A percentile compares a stretch with the other conserved stretches of the same genome.
These are phyloP conservation scores for Pulicaria dysenterica DNA, from an alignment of 129 eudicot species.

Conservation along the genomic window DNA sequence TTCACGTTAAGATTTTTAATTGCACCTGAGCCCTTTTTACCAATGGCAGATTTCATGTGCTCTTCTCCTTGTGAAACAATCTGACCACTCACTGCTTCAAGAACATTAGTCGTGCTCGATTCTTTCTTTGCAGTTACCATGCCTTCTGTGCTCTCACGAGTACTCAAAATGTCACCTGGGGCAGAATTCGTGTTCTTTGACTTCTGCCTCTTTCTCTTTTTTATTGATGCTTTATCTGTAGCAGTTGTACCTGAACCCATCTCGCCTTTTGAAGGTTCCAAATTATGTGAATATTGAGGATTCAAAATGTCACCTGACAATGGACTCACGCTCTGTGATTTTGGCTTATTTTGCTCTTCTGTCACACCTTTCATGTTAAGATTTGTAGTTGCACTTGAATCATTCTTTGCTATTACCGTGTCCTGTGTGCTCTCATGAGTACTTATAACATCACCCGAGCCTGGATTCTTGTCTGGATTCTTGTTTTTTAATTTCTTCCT, in stretches of 20 bases:
- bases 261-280: conserved; percentile 19
- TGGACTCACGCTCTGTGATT: background rate
- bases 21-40: background rate
- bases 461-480: background rate
- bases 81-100: conserved; percentile 5
- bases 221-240: background rate
- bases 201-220: conserved; percentile 19
- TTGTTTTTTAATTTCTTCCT: background rate
- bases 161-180: conserved; percentile 17
- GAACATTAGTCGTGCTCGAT: background rate
- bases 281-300: background rate
- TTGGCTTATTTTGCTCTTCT: conserved; percentile 9
- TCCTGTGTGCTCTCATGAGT: background rate
- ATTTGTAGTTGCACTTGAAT: background rate
- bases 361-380: background rate
- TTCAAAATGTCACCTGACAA: conserved; percentile 12
- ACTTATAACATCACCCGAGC: background rate
- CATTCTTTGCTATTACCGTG: background rate
- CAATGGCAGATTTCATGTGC: conserved; percentile 1
- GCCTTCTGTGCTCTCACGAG: background rate
- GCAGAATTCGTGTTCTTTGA: conserved; percentile 9
- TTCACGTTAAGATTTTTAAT: conserved; percentile 11
- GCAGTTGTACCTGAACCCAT: conserved; percentile 20
- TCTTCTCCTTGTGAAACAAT: conserved; percentile 4
- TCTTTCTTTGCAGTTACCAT: background rate